Evolutionary conservation across 202 grass and related monocot genomes (phyloP).

Genomic region (Thinopyrum obtusiflorum): DNA sequence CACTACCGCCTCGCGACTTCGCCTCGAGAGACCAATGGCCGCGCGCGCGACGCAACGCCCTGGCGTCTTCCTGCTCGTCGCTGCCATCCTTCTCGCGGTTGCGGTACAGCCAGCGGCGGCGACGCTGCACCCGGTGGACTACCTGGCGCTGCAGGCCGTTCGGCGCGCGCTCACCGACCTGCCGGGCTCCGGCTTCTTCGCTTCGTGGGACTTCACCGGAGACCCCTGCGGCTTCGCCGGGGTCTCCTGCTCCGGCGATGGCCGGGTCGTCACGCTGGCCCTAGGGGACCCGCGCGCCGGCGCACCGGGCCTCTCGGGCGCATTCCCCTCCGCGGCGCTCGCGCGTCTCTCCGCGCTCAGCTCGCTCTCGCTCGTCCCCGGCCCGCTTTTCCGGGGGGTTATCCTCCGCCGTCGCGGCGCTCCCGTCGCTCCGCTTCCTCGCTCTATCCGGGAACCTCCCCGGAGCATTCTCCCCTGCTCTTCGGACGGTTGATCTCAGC

Average conservation of each 20-base stretch:
- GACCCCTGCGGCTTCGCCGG: conserved; percentile 76
- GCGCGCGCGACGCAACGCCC: background rate
- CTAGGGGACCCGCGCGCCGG: conserved; percentile 85
- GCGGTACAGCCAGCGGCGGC: conserved; percentile 3
- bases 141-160: conserved; percentile 61
- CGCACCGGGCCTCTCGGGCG: conserved; percentile 50
- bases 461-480: conserved; percentile 23
- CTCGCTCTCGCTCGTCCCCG: conserved; percentile 80
- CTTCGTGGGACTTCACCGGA: conserved; percentile 77
- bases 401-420: conserved; percentile 32
- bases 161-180: conserved; percentile 58
- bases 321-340: conserved; percentile 38
- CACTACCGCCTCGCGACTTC: background rate
- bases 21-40: background rate
- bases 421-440: conserved; percentile 68
- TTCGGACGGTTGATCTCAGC: conserved; percentile 76
- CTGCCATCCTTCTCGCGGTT: background rate
- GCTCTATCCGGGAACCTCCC: conserved; percentile 71
- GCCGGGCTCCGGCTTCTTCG: conserved; percentile 71
- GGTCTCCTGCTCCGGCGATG: conserved; percentile 48
- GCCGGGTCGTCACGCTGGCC: conserved; percentile 56
- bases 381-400: conserved; percentile 47
- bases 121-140: conserved; percentile 78
- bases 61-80: background rate
- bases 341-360: conserved; percentile 43